phyloP scores from a whole-genome alignment of 352 stramenopile species.

The Stramenopiles sp. region DNA sequence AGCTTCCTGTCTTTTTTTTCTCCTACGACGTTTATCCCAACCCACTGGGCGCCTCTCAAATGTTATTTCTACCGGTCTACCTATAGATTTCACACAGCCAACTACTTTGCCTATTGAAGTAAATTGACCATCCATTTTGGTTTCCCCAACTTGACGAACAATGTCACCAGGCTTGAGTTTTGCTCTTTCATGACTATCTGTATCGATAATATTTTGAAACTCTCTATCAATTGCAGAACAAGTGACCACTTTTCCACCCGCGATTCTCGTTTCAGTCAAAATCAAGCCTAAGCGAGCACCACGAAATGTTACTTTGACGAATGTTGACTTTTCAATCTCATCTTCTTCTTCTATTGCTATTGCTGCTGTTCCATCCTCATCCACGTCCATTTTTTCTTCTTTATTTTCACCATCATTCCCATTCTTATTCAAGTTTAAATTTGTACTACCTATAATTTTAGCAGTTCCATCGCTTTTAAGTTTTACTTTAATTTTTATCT shows the following conservation, averaged over 20 bases:
- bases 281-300: neutral
- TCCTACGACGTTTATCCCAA: neutral
- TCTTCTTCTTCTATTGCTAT: neutral
- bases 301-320: neutral
- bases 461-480: neutral
- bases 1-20: too few species aligned
- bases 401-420: neutral
- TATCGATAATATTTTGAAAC: neutral
- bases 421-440: neutral
- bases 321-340: neutral
- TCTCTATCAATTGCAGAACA: neutral
- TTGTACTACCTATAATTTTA: neutral
- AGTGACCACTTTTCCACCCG: neutral
- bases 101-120: neutral
- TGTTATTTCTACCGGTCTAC: neutral
- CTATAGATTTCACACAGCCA: neutral
- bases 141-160: neutral
- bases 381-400: neutral
- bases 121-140: neutral
- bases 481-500: neutral
- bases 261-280: neutral
- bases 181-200: neutral
- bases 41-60: neutral
- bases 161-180: neutral
- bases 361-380: neutral